These are phyloP conservation scores for Sesbania bispinosa DNA, from an alignment of 306 rosid species.

Conservation along the genomic window DNA sequence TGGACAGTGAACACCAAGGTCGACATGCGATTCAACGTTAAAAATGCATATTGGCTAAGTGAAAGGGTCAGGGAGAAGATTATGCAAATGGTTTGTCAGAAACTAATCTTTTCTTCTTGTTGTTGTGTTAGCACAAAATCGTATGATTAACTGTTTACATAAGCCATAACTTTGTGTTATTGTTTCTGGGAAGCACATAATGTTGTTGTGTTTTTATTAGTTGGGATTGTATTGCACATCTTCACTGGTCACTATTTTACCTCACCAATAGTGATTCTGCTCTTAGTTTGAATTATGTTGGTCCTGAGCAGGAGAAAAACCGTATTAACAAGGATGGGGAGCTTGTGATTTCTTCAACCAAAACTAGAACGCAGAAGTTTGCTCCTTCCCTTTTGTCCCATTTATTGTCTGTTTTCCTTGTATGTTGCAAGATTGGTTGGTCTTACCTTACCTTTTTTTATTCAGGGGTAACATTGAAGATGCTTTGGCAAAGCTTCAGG, in stretches of 20 bases:
- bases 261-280: neutral
- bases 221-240: neutral
- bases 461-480: conserved; percentile 48
- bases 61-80: conserved; percentile 82
- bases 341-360: conserved; percentile 92
- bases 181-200: neutral
- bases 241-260: conserved; percentile 11
- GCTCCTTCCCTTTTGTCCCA: conserved; percentile 30
- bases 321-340: conserved; percentile 94
- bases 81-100: conserved; percentile 62
- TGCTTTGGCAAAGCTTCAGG: conserved; percentile 51
- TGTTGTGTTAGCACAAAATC: too few species aligned
- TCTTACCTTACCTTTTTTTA: conserved; percentile 21
- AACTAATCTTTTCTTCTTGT: neutral
- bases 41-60: conserved; percentile 74
- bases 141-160: neutral
- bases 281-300: conserved; percentile 25
- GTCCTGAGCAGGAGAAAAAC: conserved; percentile 76
- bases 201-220: neutral
- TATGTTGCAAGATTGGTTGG: conserved; percentile 23
- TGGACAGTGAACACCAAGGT: conserved; percentile 91
- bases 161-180: neutral
- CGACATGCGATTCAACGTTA: conserved; percentile 94
- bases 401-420: conserved; percentile 7
- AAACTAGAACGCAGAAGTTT: conserved; percentile 89